These are phyloP conservation scores for Huntiella savannae DNA, from an alignment of 2,329 filamentous ascomycete genomes.

Conservation along the genomic window DNA sequence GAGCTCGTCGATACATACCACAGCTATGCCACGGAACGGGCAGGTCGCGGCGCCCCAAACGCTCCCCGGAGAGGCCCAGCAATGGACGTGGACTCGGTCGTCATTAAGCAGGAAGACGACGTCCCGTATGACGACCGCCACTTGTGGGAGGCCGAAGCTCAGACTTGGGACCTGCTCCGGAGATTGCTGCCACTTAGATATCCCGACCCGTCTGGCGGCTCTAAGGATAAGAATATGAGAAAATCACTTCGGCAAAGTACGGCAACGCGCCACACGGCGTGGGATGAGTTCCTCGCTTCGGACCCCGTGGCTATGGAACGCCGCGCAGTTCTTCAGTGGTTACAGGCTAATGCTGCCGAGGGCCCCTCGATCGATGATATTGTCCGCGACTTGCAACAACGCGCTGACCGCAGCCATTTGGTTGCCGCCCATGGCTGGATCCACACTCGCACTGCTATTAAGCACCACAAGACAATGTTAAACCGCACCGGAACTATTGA, in stretches of 20 bases:
- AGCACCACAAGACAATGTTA: constrained; percentile 66
- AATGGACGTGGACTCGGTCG: constrained; percentile 37
- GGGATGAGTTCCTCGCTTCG: constrained; percentile 51
- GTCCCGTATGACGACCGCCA: constrained; percentile 14
- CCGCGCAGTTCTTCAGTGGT: constrained; percentile 64
- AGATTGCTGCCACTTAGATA: constrained; percentile 56
- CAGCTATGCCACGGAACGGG: constrained; percentile 30
- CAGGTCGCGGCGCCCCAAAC: constrained; percentile 10
- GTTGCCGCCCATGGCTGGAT: constrained; percentile 80
- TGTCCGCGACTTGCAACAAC: constrained; percentile 55
- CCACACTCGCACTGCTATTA: constrained; percentile 77
- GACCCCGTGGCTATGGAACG: constrained; percentile 62
- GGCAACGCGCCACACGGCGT: constrained; percentile 9
- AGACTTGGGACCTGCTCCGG: constrained; percentile 76
- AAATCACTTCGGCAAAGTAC: constrained; percentile 4
- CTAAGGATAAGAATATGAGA: constrained; percentile 6
- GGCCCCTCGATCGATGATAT: constrained; percentile 56
- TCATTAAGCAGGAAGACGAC: constrained; percentile 15
- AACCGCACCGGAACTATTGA: constrained; percentile 43
- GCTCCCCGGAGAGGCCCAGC: constrained; percentile 17
- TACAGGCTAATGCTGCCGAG: constrained; percentile 55
- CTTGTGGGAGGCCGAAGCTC: constrained; percentile 62
- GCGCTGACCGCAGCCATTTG: constrained; percentile 60
- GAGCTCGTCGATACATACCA: constrained; percentile 48
- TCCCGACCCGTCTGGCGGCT: constrained; percentile 16